phyloP scores from a whole-genome alignment of 345 rosid genomes.

The Citrus mangshanensis region DNA sequence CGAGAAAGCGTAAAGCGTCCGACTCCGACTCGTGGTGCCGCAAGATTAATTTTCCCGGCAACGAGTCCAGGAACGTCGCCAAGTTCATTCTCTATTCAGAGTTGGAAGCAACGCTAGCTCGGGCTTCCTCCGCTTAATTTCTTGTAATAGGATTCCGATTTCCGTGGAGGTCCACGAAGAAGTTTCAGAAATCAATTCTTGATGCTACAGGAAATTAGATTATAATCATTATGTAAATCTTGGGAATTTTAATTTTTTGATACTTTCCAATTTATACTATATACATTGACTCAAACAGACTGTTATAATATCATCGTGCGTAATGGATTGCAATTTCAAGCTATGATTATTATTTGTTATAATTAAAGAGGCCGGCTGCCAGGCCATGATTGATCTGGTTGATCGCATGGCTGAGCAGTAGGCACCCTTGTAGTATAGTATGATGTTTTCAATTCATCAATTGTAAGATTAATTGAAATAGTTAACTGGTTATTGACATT shows the following conservation, averaged over 20 bases:
- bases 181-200: background rate
- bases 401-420: background rate
- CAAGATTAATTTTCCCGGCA: background rate
- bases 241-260: background rate
- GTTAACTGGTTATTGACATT: too few species aligned
- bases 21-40: background rate
- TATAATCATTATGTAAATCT: background rate
- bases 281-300: background rate
- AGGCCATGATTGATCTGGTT: background rate
- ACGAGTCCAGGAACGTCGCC: background rate
- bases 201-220: background rate
- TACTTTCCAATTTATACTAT: background rate
- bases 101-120: background rate
- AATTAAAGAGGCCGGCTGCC: background rate
- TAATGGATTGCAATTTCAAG: background rate
- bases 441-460: too few species aligned
- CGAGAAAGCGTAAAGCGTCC: conserved; percentile 15
- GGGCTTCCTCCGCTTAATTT: background rate
- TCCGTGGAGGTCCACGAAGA: background rate
- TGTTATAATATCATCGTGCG: background rate
- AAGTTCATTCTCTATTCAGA: background rate
- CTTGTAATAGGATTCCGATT: background rate
- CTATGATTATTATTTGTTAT: background rate
- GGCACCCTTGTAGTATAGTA: too few species aligned
- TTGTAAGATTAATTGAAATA: too few species aligned